These are phyloP conservation scores for Poterioochromonas sp. DNA, from an alignment of 352 stramenopile species.

Conservation along the genomic window DNA sequence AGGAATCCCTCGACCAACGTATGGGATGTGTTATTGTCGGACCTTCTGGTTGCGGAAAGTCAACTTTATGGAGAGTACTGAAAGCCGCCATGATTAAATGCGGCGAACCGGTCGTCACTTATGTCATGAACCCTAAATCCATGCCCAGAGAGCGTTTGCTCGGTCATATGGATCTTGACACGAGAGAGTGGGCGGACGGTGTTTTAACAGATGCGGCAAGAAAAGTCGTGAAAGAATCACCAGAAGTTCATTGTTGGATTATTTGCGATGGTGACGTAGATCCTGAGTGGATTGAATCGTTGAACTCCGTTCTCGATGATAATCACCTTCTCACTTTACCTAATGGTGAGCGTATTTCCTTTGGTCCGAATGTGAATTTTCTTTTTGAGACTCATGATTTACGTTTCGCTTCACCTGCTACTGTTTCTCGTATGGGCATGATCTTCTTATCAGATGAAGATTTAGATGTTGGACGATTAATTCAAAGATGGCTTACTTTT, in stretches of 20 bases:
- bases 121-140: conserved; percentile 92
- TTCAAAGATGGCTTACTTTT: conserved; percentile 66
- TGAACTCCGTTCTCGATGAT: conserved; percentile 90
- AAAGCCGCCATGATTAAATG: conserved; percentile 69
- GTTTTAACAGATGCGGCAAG: conserved; percentile 81
- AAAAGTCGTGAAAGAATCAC: conserved; percentile 74
- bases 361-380: conserved; percentile 89
- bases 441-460: conserved; percentile 87
- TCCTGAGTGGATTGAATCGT: conserved; percentile 87
- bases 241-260: conserved; percentile 79
- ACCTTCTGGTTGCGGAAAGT: conserved; percentile 80
- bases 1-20: conserved; percentile 83
- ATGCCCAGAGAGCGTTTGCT: conserved; percentile 79
- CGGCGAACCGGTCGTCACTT: conserved; percentile 70
- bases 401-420: conserved; percentile 83
- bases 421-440: conserved; percentile 90
- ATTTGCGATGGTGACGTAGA: conserved; percentile 90
- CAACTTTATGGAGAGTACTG: conserved; percentile 81
- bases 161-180: conserved; percentile 86
- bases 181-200: conserved; percentile 84
- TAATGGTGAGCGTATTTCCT: conserved; percentile 88
- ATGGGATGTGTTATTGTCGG: conserved; percentile 88
- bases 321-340: conserved; percentile 89
- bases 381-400: conserved; percentile 91
- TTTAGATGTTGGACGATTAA: conserved; percentile 54